These are phyloP conservation scores for Nemania sp. DNA, from an alignment of 2,329 filamentous ascomycete genomes.

Conservation along the genomic window DNA sequence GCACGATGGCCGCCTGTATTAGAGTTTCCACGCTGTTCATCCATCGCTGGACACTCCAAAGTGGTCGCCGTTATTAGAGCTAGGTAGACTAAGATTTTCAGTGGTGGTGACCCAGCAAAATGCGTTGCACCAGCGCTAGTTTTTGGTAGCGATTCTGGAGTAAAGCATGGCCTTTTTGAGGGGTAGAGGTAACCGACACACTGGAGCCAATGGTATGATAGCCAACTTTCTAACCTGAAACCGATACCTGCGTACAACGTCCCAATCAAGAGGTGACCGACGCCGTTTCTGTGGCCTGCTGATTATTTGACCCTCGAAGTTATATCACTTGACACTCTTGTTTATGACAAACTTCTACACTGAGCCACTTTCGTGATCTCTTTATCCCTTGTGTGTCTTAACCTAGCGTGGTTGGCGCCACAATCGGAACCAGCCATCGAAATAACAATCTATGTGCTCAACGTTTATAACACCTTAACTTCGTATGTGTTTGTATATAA, in stretches of 20 bases:
- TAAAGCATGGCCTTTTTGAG: neutral
- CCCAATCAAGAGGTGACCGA: too few species aligned
- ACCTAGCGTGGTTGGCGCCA: too few species aligned
- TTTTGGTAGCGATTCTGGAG: neutral
- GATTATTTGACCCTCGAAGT: neutral
- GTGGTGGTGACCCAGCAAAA: too few species aligned
- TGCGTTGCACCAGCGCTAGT: too few species aligned
- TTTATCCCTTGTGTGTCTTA: too few species aligned
- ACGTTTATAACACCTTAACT: too few species aligned
- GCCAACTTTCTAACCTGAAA: conserved; percentile 5
- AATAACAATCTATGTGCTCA: too few species aligned
- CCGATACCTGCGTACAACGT: too few species aligned
- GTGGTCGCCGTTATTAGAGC: neutral
- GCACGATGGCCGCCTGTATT: neutral
- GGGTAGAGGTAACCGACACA: neutral
- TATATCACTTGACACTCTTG: too few species aligned
- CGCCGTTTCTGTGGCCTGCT: neutral
- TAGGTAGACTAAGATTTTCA: too few species aligned
- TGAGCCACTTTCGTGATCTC: neutral
- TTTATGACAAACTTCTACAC: neutral
- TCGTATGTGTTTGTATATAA: too few species aligned
- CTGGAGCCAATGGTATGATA: neutral
- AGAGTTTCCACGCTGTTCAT: neutral
- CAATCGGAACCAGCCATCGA: too few species aligned
- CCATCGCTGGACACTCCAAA: neutral